These are phyloP conservation scores for Camellia lanceoleosa DNA, from an alignment of 148 eudicot species.

Conservation along the genomic window DNA sequence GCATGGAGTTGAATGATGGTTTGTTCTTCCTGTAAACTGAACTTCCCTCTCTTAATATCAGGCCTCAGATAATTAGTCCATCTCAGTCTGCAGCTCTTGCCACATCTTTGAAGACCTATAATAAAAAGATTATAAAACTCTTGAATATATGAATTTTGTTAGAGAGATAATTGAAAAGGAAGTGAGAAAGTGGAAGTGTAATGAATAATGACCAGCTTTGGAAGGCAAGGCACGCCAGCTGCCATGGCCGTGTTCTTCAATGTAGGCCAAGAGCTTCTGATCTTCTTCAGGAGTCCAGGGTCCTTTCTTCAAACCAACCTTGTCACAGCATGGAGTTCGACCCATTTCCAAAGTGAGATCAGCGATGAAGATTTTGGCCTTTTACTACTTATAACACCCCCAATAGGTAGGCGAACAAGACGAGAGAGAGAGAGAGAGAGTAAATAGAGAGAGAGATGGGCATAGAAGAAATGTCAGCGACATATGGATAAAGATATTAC, in stretches of 20 bases:
- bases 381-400: slow-evolving; percentile 19
- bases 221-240: slow-evolving; percentile 93
- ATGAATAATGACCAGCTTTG: slow-evolving; percentile 54
- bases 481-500: slow-evolving; percentile 25
- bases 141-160: background rate
- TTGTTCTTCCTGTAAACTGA: slow-evolving; percentile 90
- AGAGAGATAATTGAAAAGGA: background rate
- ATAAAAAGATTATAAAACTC: background rate
- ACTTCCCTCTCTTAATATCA: slow-evolving; percentile 91
- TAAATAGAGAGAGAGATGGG: slow-evolving; percentile 21
- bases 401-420: background rate
- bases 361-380: background rate
- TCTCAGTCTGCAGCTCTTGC: slow-evolving; percentile 87
- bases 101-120: slow-evolving; percentile 88
- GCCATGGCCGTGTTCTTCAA: slow-evolving; percentile 92
- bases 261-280: slow-evolving; percentile 82
- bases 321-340: slow-evolving; percentile 88
- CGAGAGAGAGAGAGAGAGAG: slow-evolving; percentile 9
- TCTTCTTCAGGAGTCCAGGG: slow-evolving; percentile 99
- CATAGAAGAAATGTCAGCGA: slow-evolving; percentile 33
- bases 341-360: slow-evolving; percentile 47
- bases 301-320: slow-evolving; percentile 86
- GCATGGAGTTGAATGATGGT: slow-evolving; percentile 98
- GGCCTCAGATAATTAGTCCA: slow-evolving; percentile 97
- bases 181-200: background rate